phyloP scores from a whole-genome alignment of 2,329 filamentous ascomycete genomes.

The Sordariomycetes sp. region DNA sequence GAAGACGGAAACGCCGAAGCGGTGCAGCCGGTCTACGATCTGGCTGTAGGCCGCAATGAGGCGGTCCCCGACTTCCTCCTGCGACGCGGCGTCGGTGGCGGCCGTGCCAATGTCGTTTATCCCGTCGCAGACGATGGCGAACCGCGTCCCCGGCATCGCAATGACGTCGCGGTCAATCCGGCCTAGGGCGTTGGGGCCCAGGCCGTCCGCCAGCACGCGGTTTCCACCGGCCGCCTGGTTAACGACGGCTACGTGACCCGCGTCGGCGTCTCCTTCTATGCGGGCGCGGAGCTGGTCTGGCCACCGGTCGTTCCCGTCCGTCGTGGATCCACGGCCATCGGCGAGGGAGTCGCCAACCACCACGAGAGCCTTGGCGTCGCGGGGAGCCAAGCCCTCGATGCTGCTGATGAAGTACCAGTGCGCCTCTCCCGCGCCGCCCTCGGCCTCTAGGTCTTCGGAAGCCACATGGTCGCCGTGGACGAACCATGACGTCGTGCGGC shows the following conservation, averaged over 20 bases:
- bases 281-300: conserved; percentile 27
- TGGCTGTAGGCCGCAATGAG: conserved; percentile 42
- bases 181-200: conserved; percentile 43
- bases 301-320: conserved; percentile 40
- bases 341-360: conserved; percentile 56
- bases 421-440: conserved; percentile 13
- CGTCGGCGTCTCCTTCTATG: conserved; percentile 24
- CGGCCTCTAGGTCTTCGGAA: conserved; percentile 20
- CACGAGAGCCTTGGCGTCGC: conserved; percentile 25
- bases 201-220: conserved; percentile 41
- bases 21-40: conserved; percentile 37
- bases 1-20: conserved; percentile 37
- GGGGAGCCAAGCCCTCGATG: conserved; percentile 37
- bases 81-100: conserved; percentile 22
- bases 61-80: conserved; percentile 28
- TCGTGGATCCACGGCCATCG: conserved; percentile 46
- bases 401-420: conserved; percentile 48
- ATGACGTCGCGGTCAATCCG: conserved; percentile 48
- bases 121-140: conserved; percentile 47
- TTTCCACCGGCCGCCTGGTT: conserved; percentile 55
- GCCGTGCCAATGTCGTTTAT: conserved; percentile 51
- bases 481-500: conserved; percentile 42
- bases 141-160: conserved; percentile 36
- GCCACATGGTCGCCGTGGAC: conserved; percentile 35
- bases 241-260: conserved; percentile 29